Conservation (phyloP, 768 basidiomycete species). For the Omphalotus guepiniiformis region DNA sequence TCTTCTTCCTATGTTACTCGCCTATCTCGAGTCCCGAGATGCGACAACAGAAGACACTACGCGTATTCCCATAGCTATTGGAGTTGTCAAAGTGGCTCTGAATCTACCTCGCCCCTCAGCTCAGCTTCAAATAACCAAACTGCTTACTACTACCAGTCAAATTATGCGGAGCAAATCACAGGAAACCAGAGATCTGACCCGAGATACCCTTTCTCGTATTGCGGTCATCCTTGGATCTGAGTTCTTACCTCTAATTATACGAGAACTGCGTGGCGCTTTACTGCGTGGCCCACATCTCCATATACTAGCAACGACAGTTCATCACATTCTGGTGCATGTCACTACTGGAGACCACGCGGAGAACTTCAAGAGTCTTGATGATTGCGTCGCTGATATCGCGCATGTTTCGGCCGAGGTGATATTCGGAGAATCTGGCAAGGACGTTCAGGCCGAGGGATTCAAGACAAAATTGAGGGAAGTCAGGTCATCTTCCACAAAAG, state of each 20-base stretch:
- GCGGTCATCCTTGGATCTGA: slow-evolving; percentile 64
- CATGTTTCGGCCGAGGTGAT: slow-evolving; percentile 85
- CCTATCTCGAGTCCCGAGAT: slow-evolving; percentile 79
- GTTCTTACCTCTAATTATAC: slow-evolving; percentile 69
- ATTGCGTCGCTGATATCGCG: slow-evolving; percentile 73
- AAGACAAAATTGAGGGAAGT: slow-evolving; percentile 95
- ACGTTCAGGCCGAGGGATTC: slow-evolving; percentile 85
- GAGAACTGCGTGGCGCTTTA: slow-evolving; percentile 81
- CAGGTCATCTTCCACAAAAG: slow-evolving; percentile 73
- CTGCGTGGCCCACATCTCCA: slow-evolving; percentile 92
- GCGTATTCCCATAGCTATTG: slow-evolving; percentile 84
- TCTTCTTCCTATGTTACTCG: slow-evolving; percentile 75
- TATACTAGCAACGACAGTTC: slow-evolving; percentile 79
- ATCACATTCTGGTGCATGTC: slow-evolving; percentile 78
- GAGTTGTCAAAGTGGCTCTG: slow-evolving; percentile 79
- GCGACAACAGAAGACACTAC: slow-evolving; percentile 74
- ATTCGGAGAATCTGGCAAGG: slow-evolving; percentile 91
- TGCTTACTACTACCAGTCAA: slow-evolving; percentile 85
- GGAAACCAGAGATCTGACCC: slow-evolving; percentile 83
- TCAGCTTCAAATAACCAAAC: slow-evolving; percentile 64
- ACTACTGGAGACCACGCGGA: slow-evolving; percentile 56
- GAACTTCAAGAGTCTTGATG: slow-evolving; percentile 63
- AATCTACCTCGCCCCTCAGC: slow-evolving; percentile 66
- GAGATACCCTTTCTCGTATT: slow-evolving; percentile 82
- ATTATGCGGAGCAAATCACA: slow-evolving; percentile 91